These are phyloP conservation scores for Pseudoscleropodium purum DNA, from an alignment of 225 moss, liverwort and hornwort genomes.

Conservation along the genomic window DNA sequence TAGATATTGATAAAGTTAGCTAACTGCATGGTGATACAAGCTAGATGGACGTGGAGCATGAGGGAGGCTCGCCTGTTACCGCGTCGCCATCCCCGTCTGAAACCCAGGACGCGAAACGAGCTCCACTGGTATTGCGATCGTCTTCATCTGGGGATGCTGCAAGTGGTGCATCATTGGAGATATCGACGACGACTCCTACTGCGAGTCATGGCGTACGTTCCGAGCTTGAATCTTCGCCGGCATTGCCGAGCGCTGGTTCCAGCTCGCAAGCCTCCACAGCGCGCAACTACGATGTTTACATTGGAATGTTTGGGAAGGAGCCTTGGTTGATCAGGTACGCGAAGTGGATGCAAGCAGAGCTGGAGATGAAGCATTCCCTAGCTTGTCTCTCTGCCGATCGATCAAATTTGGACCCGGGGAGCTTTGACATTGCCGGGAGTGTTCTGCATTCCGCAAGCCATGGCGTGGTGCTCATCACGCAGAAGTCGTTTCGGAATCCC, in stretches of 20 bases:
- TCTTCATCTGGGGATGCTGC: not conserved
- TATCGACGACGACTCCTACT: not conserved
- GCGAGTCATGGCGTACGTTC: not conserved
- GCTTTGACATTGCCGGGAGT: constrained; percentile 28
- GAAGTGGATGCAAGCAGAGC: constrained; percentile 57
- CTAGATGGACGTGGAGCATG: constrained; percentile 26
- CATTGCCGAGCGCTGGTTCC: not conserved
- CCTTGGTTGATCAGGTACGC: constrained; percentile 31
- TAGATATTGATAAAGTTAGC: not conserved
- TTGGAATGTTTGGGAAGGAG: constrained; percentile 31
- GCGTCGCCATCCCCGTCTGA: not conserved
- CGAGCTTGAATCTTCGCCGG: not conserved
- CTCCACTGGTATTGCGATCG: not conserved
- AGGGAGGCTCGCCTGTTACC: not conserved
- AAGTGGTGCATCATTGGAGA: not conserved
- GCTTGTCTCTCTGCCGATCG: constrained; percentile 43
- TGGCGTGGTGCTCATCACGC: constrained; percentile 47
- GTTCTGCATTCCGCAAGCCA: constrained; percentile 32
- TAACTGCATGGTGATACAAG: constrained; percentile 13
- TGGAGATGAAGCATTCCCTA: constrained; percentile 33
- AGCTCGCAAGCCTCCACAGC: not conserved
- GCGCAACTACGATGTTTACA: constrained; percentile 47
- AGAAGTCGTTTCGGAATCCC: constrained; percentile 23
- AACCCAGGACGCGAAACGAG: not conserved
- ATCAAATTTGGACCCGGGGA: constrained; percentile 19